Evolutionary conservation across 352 stramenopile species (phyloP).

Genomic region (Phytophthora agathidicida): DNA sequence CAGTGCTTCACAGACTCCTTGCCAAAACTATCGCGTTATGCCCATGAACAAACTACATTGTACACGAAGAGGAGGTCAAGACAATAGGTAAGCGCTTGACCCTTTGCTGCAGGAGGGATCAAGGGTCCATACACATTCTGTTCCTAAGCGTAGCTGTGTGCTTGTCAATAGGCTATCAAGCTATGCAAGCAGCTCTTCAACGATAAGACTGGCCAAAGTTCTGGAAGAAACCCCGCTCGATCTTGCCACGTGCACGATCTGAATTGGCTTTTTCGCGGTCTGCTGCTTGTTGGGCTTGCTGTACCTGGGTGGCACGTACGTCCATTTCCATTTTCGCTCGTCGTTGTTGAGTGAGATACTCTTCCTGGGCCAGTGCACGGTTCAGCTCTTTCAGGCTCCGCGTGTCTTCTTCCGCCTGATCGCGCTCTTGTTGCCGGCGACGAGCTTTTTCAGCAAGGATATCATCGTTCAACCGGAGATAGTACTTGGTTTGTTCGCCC

Average conservation of each 20-base stretch:
- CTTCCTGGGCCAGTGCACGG: constrained; percentile 53
- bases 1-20: constrained; percentile 52
- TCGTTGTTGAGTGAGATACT: constrained; percentile 55
- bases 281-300: constrained; percentile 54
- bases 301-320: constrained; percentile 50
- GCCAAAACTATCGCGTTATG: constrained; percentile 34
- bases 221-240: constrained; percentile 80
- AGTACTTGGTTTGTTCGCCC: constrained; percentile 54
- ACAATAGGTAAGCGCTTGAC: constrained; percentile 1
- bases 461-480: constrained; percentile 65
- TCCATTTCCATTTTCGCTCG: constrained; percentile 60
- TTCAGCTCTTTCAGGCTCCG: constrained; percentile 46
- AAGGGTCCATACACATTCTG: constrained; percentile 11
- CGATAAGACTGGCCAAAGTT: constrained; percentile 79
- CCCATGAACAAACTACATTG: constrained; percentile 3
- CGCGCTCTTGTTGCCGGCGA: constrained; percentile 38
- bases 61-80: not conserved
- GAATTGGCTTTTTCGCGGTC: constrained; percentile 63
- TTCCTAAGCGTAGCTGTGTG: not conserved
- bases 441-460: constrained; percentile 58
- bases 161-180: constrained; percentile 15
- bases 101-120: constrained; percentile 4
- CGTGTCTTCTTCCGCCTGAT: constrained; percentile 44
- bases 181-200: constrained; percentile 23
- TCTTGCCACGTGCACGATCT: constrained; percentile 58